Percentiles rank a stretch among this genome's conserved stretches.
Conservation (phyloP, 331 rosid genomes). For the Arachis monticola region DNA sequence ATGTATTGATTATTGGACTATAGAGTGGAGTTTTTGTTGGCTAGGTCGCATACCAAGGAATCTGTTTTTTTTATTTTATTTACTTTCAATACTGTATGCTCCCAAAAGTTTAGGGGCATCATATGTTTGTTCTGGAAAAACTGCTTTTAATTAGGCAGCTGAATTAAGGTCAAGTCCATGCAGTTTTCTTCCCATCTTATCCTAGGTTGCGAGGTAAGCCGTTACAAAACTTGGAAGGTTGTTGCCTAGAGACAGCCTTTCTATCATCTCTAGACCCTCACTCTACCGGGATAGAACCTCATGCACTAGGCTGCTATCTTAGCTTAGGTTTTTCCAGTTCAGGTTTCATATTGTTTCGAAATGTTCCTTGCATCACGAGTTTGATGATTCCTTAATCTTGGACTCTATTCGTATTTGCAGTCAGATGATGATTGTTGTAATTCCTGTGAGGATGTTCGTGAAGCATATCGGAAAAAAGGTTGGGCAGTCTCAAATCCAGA, state of each 20-base stretch:
- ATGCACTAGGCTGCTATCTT: not conserved
- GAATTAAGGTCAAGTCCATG: conserved; percentile 15
- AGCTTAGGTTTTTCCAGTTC: not conserved
- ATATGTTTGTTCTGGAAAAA: conserved; percentile 14
- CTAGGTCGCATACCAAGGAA: conserved; percentile 16
- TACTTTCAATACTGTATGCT: not conserved
- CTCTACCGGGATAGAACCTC: too few species aligned
- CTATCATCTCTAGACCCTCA: too few species aligned
- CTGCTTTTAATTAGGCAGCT: conserved; percentile 6
- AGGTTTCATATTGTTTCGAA: conserved; percentile 1
- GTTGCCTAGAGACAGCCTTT: too few species aligned
- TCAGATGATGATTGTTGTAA: conserved; percentile 88
- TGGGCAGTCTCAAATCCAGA: conserved; percentile 94
- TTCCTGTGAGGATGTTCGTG: conserved; percentile 93
- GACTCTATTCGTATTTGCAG: conserved; percentile 44
- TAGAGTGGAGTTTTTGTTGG: conserved; percentile 12
- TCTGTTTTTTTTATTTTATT: not conserved
- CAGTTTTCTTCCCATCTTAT: conserved; percentile 1
- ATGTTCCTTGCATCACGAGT: conserved; percentile 18
- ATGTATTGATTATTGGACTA: conserved; percentile 26
- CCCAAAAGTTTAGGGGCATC: not conserved
- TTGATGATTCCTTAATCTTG: conserved; percentile 4
- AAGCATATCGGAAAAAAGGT: conserved; percentile 92
- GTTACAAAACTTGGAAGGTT: too few species aligned
- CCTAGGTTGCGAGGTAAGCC: not conserved